Evolutionary conservation across 371 early-diverging fungal genomes (phyloP).

Genomic region (Parasitella parasitica): DNA sequence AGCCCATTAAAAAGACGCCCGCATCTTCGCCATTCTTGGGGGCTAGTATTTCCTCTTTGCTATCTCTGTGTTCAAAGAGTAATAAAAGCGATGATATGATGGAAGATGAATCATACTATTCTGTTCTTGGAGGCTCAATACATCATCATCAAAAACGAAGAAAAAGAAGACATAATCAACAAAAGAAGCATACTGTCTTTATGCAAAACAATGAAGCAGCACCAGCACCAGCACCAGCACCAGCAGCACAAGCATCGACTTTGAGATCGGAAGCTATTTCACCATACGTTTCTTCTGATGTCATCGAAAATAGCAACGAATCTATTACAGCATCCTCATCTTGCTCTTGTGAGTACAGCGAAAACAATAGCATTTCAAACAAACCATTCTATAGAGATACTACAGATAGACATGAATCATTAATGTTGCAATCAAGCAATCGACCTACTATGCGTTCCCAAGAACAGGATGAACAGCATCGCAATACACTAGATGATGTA

Average conservation of each 20-base stretch:
- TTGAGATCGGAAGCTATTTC: neutral
- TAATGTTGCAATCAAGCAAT: conserved; percentile 8
- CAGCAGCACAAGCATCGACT: neutral
- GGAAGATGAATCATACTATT: conserved; percentile 1
- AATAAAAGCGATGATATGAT: neutral
- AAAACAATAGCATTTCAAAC: neutral
- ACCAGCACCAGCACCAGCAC: neutral
- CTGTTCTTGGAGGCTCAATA: neutral
- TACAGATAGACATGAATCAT: conserved; percentile 2
- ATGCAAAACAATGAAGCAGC: neutral
- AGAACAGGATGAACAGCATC: neutral
- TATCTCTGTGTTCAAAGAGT: neutral
- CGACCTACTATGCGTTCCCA: neutral
- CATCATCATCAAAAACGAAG: neutral
- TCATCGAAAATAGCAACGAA: neutral
- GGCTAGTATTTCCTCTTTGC: neutral
- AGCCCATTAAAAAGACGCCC: neutral
- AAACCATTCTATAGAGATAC: neutral
- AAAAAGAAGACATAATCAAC: neutral
- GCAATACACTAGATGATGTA: conserved; percentile 22
- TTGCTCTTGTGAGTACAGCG: neutral
- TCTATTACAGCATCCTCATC: neutral
- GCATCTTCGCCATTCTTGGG: neutral
- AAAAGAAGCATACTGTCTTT: neutral
- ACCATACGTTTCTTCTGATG: neutral